phyloP scores from a whole-genome alignment of 1,284 basidiomycete genomes.

The Ganoderma boninense region DNA sequence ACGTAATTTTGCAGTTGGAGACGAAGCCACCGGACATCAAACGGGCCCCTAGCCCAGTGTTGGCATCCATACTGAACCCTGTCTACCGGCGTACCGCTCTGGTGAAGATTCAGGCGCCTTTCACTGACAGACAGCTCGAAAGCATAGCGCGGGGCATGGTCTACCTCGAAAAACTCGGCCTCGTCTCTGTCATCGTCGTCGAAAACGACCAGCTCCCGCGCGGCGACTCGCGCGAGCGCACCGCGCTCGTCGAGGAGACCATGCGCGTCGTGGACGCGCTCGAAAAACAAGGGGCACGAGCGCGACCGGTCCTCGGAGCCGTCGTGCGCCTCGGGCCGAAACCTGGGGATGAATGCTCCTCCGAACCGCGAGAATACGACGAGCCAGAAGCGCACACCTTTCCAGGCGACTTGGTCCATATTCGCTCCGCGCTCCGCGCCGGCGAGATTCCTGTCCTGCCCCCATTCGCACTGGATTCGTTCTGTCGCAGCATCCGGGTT shows the following conservation, averaged over 20 bases:
- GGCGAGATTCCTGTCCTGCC: slow-evolving; percentile 97
- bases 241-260: slow-evolving; percentile 73
- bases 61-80: slow-evolving; percentile 88
- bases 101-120: slow-evolving; percentile 98
- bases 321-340: slow-evolving; percentile 86
- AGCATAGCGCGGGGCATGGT: slow-evolving; percentile 95
- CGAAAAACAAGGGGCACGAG: slow-evolving; percentile 85
- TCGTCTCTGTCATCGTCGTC: slow-evolving; percentile 94
- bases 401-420: slow-evolving; percentile 80
- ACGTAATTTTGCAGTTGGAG: slow-evolving; percentile 31
- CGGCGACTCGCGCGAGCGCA: slow-evolving; percentile 73
- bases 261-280: slow-evolving; percentile 88
- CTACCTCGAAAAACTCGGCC: slow-evolving; percentile 94
- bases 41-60: slow-evolving; percentile 59
- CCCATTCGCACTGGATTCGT: slow-evolving; percentile 94
- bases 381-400: slow-evolving; percentile 79
- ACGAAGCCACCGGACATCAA: slow-evolving; percentile 38
- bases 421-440: slow-evolving; percentile 88
- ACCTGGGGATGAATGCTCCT: slow-evolving; percentile 56
- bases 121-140: slow-evolving; percentile 93
- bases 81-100: slow-evolving; percentile 87
- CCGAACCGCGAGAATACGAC: slow-evolving; percentile 43
- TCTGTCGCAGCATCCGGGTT: slow-evolving; percentile 87
- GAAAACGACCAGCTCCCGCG: slow-evolving; percentile 85
- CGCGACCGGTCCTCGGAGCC: slow-evolving; percentile 89